Evolutionary conservation across 306 rosid genomes (phyloP), one percentile per base, ranked within the genome.

Genomic region (Quercus mongolica): DNA sequence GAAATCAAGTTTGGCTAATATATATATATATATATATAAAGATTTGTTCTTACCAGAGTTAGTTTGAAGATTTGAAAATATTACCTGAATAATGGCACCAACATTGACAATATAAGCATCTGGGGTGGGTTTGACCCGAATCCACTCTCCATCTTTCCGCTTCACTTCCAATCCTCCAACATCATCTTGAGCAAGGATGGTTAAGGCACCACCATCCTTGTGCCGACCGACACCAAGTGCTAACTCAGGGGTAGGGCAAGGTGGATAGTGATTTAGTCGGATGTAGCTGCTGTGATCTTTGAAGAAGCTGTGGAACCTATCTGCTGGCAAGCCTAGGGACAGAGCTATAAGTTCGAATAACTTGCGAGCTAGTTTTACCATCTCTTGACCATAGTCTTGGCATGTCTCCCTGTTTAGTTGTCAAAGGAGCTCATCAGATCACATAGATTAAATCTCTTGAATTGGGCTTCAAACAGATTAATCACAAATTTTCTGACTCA

Each of bases 121-220:
- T 4, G 92, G 91, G 31, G 73, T 84, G 1, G 97, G 94, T 20
- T 83, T 87, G 67, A 93, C 93, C 1, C 46, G 75, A 46, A 88
- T 41, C 97, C 97, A 94, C 44, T 87, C 81, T 52, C 88, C 92
- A 73, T 94, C 91, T 2, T 85, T 90, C 10, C 87, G 76, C 80
- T 73, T 90, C 14, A 94, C 95, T 62, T 94, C 78, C 30, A 93
- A 74, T 3, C 98, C 98, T 31, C 83, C 92, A 14, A 91, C 94
- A 0, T 84, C 87, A 49, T 93, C 97, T 72, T 91, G 92, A 1
- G 90, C 88, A 2, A 91, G 91, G 23, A 91, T 73, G 0, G 94
- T 91, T 46, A 93, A 74, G 38, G 69, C 90, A 0, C 94, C 86
- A 9, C 51, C 13, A 30, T 91, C 98, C 65, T 80, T 93, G 79